A percentile compares a stretch with the other conserved stretches of the same genome.
These are phyloP conservation scores for Perilla frutescens DNA, from an alignment of 257 asterid species.

Conservation along the genomic window DNA sequence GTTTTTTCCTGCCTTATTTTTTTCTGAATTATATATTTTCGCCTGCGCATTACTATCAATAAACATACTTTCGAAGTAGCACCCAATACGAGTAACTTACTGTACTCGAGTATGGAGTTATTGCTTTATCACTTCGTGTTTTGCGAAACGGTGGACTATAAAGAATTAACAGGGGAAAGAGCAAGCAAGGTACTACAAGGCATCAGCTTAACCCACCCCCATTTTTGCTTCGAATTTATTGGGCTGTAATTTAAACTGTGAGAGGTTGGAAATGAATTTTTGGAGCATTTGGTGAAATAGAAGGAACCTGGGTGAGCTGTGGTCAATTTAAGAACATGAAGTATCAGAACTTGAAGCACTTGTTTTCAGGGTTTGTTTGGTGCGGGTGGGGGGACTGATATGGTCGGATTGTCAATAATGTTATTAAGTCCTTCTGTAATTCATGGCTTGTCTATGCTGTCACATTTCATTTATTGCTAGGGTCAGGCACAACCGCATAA, in stretches of 20 bases:
- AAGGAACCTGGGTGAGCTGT: not conserved
- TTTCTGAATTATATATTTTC: not conserved
- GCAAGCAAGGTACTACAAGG: not conserved
- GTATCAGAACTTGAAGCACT: slow-evolving; percentile 16
- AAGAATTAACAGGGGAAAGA: not conserved
- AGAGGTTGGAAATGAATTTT: not conserved
- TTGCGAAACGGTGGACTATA: not conserved
- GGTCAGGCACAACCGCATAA: not conserved
- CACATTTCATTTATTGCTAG: not conserved
- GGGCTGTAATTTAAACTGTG: slow-evolving; percentile 1
- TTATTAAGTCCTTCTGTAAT: not conserved
- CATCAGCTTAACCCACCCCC: not conserved
- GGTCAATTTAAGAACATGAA: not conserved
- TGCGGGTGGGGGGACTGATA: no score
- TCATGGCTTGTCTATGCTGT: not conserved
- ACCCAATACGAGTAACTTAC: not conserved
- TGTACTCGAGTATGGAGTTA: not conserved
- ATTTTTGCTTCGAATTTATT: not conserved
- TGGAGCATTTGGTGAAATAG: not conserved
- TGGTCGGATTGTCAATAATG: not conserved
- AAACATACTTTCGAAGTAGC: not conserved
- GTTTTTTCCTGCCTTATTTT: not conserved
- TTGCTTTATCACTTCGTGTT: not conserved
- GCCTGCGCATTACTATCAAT: not conserved
- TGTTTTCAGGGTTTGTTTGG: not conserved